A percentile compares a stretch with the other conserved stretches of the same genome.
Conservation (phyloP, 2,329 filamentous ascomycete genomes). For the Ophiosphaerella herpotricha region DNA sequence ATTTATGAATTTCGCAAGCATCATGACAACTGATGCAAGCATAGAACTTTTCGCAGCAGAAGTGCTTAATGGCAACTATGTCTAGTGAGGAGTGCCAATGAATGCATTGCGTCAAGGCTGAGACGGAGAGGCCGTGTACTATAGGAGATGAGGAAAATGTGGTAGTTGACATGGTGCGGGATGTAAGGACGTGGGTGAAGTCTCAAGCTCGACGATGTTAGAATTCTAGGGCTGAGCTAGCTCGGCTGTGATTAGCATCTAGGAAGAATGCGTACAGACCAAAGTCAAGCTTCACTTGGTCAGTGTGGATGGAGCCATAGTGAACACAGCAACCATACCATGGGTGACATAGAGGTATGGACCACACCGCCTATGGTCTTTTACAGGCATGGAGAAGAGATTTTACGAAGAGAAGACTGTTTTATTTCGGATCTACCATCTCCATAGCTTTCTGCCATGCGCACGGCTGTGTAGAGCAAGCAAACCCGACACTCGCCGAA, state of each 20-base stretch:
- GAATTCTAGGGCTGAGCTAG: constrained; percentile 26
- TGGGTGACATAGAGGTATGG: too few relatives aligned
- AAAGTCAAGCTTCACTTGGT: background rate
- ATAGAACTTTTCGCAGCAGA: constrained; percentile 45
- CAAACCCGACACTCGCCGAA: constrained; percentile 37
- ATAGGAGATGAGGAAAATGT: constrained; percentile 2
- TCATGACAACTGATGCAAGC: constrained; percentile 44
- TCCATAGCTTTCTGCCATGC: constrained; percentile 31
- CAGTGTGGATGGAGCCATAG: background rate
- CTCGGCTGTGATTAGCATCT: background rate
- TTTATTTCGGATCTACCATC: constrained; percentile 11
- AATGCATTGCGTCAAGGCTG: constrained; percentile 37
- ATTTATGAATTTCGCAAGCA: constrained; percentile 28
- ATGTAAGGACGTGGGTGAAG: background rate
- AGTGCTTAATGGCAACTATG: constrained; percentile 45
- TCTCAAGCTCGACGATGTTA: constrained; percentile 1
- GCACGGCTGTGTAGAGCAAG: constrained; percentile 29
- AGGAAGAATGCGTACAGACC: background rate
- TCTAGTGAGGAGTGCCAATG: constrained; percentile 42
- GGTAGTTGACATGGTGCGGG: constrained; percentile 9
- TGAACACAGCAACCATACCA: background rate
- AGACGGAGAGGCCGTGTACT: constrained; percentile 35
- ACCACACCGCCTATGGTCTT: too few relatives aligned
- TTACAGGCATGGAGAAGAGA: too few relatives aligned
- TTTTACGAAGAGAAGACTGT: too few relatives aligned